A percentile compares a stretch with the other conserved stretches of the same genome.
These are phyloP conservation scores for Rubus idaeus DNA, from an alignment of 306 rosid species.

Conservation along the genomic window DNA sequence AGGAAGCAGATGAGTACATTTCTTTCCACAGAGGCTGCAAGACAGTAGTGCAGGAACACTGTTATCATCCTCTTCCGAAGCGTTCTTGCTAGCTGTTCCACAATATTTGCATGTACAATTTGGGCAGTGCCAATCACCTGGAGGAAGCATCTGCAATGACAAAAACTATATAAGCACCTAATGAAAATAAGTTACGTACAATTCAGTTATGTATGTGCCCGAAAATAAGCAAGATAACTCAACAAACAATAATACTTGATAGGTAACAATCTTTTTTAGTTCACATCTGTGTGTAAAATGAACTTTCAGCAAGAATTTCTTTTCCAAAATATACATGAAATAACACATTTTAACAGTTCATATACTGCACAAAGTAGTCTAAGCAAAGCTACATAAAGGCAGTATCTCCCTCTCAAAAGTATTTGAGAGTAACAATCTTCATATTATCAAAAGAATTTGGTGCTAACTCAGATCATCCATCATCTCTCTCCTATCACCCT, in stretches of 20 bases:
- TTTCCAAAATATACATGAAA: neutral
- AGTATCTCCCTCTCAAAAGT: neutral
- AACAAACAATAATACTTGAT: neutral
- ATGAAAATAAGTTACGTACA: neutral
- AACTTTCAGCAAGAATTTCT: neutral
- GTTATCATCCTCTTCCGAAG: slow-evolving; percentile 39
- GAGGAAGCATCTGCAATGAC: slow-evolving; percentile 74
- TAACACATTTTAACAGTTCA: neutral
- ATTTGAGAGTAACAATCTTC: neutral
- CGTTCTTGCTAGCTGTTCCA: slow-evolving; percentile 50
- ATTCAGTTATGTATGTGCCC: neutral
- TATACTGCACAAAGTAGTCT: neutral
- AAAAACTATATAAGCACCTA: slow-evolving; percentile 28
- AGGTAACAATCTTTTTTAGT: neutral
- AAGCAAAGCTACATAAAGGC: neutral
- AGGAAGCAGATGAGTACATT: slow-evolving; percentile 56
- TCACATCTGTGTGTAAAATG: neutral
- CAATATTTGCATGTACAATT: slow-evolving; percentile 91
- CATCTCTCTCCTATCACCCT: neutral
- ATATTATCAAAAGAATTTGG: neutral
- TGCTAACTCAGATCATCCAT: neutral
- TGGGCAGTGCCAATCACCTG: slow-evolving; percentile 95
- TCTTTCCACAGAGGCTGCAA: slow-evolving; percentile 85
- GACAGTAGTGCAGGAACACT: slow-evolving; percentile 35
- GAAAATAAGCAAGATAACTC: neutral